phyloP scores from a whole-genome alignment of 441 rosid genomes.

The Populus hybrid region DNA sequence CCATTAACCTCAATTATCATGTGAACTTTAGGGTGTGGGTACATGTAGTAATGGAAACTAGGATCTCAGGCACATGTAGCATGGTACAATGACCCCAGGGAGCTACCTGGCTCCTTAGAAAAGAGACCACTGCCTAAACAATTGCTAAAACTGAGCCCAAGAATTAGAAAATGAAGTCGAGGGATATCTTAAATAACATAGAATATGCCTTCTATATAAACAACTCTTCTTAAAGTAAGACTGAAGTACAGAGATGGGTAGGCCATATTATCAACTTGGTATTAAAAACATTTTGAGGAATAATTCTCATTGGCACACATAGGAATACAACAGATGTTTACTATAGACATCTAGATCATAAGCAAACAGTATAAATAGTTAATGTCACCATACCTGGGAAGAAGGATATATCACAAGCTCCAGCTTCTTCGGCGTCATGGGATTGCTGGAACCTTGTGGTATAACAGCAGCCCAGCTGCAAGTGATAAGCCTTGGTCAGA shows the following conservation, averaged over 20 bases:
- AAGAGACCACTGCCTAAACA: neutral
- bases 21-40: neutral
- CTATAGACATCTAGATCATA: constrained; percentile 1
- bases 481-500: constrained; percentile 15
- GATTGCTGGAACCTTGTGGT: constrained; percentile 45
- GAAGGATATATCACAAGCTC: constrained; percentile 51
- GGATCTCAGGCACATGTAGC: neutral
- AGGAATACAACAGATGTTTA: neutral
- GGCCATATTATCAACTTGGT: neutral
- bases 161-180: neutral
- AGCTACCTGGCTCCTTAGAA: neutral
- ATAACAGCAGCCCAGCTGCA: constrained; percentile 56
- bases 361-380: constrained; percentile 9
- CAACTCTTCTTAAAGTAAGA: neutral
- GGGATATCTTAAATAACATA: neutral
- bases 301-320: neutral
- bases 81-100: neutral
- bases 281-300: neutral
- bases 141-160: neutral
- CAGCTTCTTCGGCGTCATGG: constrained; percentile 35
- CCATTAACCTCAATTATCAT: neutral
- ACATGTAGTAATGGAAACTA: neutral
- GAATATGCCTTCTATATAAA: neutral
- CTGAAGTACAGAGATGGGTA: neutral
- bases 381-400: constrained; percentile 32